Evolutionary conservation across 345 rosid species (phyloP), one percentile per base, ranked within the genome.

Genomic region (Aquilaria malaccensis): DNA sequence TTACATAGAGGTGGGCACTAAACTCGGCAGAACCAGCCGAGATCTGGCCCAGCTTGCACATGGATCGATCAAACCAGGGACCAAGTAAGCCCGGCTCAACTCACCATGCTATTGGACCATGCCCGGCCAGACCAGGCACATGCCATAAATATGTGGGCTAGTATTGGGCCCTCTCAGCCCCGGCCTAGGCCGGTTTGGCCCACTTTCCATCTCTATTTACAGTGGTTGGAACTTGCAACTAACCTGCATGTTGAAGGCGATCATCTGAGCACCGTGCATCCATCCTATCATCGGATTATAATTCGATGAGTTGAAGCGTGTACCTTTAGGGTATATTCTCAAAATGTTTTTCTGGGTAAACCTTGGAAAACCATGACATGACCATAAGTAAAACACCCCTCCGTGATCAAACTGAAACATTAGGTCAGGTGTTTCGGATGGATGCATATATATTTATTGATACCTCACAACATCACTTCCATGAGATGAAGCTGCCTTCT

Each of bases 241-340:
- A 37, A 37, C 43, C 90, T 85, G 96, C 94, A 87, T 93, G 58
- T 93, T 93, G 65, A 93, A 93, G 61, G 99, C 99, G 68, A 94
- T 80, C 99, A 94, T 94, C 76, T 94, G 99, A 58, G 99, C 97
- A 30, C 99, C 97, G n/a, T 90, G 97, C 76, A 79, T 86, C 99
- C 99, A 94, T 43, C 96, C 97, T 11, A 84, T 62, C 33, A 78
- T 79, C 3, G 99, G 97, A 65, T 90, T 82, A 72, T 81, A 94
- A 71, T 94, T 94, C 29, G 99, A 84, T n/a, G 99, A 94, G 67
- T 80, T 68, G 52, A 94, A 74, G 66, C 97, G 80, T 52, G 77
- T 88, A 49, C 96, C 97, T 73, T 90, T 94, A 0, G 99, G 99
- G 55, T 94, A 94, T 58, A 94, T 74, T 71, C 99, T 78, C 22